phyloP scores from a whole-genome alignment of 495 filamentous ascomycete species.

The Xylaria scruposa region DNA sequence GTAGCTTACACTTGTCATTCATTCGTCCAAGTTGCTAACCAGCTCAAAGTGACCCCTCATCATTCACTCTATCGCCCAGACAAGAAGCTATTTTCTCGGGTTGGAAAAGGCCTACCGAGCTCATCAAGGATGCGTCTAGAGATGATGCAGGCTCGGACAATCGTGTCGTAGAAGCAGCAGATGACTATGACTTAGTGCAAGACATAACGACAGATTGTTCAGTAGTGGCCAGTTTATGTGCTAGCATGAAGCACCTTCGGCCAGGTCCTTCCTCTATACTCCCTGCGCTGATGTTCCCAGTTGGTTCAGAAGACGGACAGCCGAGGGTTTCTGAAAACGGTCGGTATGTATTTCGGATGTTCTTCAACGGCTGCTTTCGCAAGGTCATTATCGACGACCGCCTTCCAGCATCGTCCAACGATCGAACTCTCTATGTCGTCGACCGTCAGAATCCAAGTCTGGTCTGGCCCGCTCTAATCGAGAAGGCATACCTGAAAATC shows the following conservation, averaged over 20 bases:
- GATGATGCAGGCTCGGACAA: conserved; percentile 29
- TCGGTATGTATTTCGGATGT: conserved; percentile 88
- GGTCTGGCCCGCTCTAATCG: conserved; percentile 91
- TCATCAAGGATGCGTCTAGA: conserved; percentile 34
- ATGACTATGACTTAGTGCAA: conserved; percentile 82
- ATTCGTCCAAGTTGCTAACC: conserved; percentile 23
- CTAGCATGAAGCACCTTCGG: conserved; percentile 60
- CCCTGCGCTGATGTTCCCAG: conserved; percentile 74
- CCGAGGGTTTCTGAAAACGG: conserved; percentile 74
- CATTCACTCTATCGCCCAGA: conserved; percentile 70
- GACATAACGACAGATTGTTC: conserved; percentile 95
- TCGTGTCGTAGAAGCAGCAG: conserved; percentile 58
- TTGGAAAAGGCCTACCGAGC: conserved; percentile 79
- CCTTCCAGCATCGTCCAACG: conserved; percentile 76
- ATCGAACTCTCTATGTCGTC: conserved; percentile 82
- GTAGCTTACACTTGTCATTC: conserved; percentile 22
- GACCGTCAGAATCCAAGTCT: conserved; percentile 79
- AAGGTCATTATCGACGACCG: conserved; percentile 90
- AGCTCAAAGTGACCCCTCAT: conserved; percentile 61
- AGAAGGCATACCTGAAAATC: conserved; percentile 98
- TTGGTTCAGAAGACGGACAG: conserved; percentile 58
- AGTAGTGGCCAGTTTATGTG: conserved; percentile 94
- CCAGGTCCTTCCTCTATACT: conserved; percentile 54
- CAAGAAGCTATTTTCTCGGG: conserved; percentile 76
- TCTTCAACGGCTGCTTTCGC: conserved; percentile 94